These are phyloP conservation scores for Prunus dulcis DNA, from an alignment of 306 rosid species.

Conservation along the genomic window DNA sequence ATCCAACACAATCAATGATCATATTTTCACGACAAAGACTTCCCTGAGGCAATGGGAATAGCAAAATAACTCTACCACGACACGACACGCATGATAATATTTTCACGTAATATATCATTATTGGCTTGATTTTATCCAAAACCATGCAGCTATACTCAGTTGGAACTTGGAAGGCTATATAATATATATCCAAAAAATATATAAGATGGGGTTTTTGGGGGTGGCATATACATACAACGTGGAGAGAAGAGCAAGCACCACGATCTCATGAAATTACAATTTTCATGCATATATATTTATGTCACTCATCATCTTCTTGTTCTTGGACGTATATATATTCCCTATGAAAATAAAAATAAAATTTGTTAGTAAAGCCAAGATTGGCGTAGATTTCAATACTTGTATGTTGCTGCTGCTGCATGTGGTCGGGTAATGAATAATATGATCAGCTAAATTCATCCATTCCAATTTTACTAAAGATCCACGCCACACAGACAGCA, in stretches of 20 bases:
- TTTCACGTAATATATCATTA: no score
- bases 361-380: neutral
- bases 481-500: no score
- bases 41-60: rapidly evolving
- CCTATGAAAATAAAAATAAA: no score
- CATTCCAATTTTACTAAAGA: no score
- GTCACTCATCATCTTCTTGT: neutral
- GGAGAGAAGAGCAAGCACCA: neutral
- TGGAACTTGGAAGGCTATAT: no score
- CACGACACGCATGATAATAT: no score
- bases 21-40: no score
- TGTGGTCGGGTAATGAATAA: neutral
- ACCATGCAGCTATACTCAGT: no score
- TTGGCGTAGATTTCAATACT: neutral
- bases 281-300: neutral
- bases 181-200: neutral
- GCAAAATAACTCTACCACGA: no score
- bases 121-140: no score
- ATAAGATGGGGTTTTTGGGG: neutral
- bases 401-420: neutral
- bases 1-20: no score
- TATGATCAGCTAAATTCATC: neutral
- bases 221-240: neutral
- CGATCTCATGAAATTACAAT: neutral
- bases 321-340: neutral